A percentile compares a stretch with the other conserved stretches of the same genome.
Conservation (phyloP, 495 filamentous ascomycete species). For the Evernia prunastri region DNA sequence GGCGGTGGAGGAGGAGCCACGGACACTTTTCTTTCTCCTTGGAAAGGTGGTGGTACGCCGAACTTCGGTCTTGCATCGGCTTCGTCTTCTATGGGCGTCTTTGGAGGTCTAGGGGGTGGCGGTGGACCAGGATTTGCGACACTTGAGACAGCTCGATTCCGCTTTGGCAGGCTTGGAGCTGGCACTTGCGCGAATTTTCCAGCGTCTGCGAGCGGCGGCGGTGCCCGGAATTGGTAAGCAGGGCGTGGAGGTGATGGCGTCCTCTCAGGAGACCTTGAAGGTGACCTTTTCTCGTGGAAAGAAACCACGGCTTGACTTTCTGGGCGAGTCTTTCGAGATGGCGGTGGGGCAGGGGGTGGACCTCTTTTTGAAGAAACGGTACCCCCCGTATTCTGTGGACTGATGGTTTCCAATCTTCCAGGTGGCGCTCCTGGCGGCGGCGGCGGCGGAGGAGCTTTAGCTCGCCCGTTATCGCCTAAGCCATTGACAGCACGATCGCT, state of each 20-base stretch:
- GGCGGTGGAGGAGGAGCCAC: conserved; percentile 68
- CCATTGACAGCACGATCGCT: conserved; percentile 22
- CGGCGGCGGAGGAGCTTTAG: conserved; percentile 51
- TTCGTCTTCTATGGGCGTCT: conserved; percentile 70
- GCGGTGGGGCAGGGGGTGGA: conserved; percentile 78
- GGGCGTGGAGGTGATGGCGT: conserved; percentile 44
- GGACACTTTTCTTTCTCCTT: conserved; percentile 55
- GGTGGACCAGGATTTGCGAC: conserved; percentile 63
- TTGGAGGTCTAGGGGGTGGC: conserved; percentile 81
- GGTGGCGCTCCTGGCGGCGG: conserved; percentile 50
- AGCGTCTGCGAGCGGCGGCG: conserved; percentile 78
- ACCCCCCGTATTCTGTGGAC: conserved; percentile 61
- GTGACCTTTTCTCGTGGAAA: conserved; percentile 51
- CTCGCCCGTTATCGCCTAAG: conserved; percentile 36
- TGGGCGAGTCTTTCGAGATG: conserved; percentile 55
- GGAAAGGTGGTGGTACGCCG: conserved; percentile 78
- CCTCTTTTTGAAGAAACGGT: conserved; percentile 59
- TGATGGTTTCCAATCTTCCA: conserved; percentile 43
- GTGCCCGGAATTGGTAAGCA: conserved; percentile 59
- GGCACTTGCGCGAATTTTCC: conserved; percentile 65
- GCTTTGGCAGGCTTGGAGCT: conserved; percentile 44
- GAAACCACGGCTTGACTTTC: conserved; percentile 40
- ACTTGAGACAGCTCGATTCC: conserved; percentile 52
- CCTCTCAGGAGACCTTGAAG: conserved; percentile 33
- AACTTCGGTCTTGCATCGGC: conserved; percentile 48